Evolutionary conservation across 257 asterid species (phyloP), one percentile per base, ranked within the genome.

Genomic region (Solanum boliviense): DNA sequence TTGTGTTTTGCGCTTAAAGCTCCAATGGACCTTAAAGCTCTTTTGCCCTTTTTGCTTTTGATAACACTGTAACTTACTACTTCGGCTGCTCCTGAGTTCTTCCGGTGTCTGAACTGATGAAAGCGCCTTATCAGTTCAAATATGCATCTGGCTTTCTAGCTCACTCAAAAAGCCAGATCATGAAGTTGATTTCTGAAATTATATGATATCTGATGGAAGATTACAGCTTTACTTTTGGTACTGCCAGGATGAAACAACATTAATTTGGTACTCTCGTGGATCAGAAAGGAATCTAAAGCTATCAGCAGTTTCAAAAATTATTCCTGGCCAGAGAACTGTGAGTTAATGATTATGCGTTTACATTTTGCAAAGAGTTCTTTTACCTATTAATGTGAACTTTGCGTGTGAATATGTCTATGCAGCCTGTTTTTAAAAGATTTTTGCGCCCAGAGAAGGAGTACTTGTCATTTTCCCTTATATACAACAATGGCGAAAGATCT

Each of bases 241-340:
- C 81, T 90, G 91, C 58, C 96, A 97, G 99, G 99, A 97, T 87
- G 98, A 94, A 92, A 92, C 97, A 88, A 92, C 98, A 18, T 90
- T 97, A 89, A 91, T 93, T 87, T 95, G 99, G 99, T 93, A 92
- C 87, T 97, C 98, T 4, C 97, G 91, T 91, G 98, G 96, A 90
- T 78, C 94, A 85, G 99, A 97, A 91, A 97, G 96, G 94, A 93
- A 91, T 90, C 92, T 97, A 92, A 93, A 90, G 87, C 91, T 97
- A 93, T 91, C 98, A 86, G 87, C 94, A 89, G 98, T 97, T 90
- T 84, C 95, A 88, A 93, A 96, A 75, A 94, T 97, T 91, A 90
- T 93, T 89, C 98, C 98, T 74, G 99, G 98, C 89, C 99, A 97
- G 91, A 95, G 99, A 95, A 95, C 99, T 44, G 99, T 97, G 93